phyloP scores from a whole-genome alignment of 805 yeast genomes.

The Naumovozyma baii region DNA sequence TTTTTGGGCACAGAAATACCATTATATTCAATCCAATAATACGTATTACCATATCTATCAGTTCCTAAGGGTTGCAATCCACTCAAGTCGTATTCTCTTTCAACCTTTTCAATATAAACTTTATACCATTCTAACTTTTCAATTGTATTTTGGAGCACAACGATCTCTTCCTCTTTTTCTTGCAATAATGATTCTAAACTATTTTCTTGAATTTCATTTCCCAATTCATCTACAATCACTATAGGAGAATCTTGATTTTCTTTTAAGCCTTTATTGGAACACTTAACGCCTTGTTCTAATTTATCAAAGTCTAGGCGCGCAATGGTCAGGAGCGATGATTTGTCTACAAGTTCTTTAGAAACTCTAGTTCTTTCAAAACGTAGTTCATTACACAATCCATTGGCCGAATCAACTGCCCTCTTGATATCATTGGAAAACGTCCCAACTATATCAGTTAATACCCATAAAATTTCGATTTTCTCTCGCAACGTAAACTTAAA shows the following conservation, averaged over 20 bases:
- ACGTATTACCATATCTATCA: conserved; percentile 75
- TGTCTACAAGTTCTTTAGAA: conserved; percentile 13
- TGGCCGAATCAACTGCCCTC: conserved; percentile 22
- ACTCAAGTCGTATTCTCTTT: conserved; percentile 67
- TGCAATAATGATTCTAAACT: background rate
- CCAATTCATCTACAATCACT: too few relatives aligned
- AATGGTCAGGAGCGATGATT: background rate
- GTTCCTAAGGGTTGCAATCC: conserved; percentile 67
- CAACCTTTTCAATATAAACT: conserved; percentile 45
- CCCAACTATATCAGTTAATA: conserved; percentile 50
- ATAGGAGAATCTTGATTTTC: too few relatives aligned
- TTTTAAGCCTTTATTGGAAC: background rate
- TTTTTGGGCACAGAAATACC: conserved; percentile 51
- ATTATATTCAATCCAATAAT: conserved; percentile 90
- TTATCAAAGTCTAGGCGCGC: background rate
- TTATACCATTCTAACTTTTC: conserved; percentile 42
- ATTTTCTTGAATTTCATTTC: background rate
- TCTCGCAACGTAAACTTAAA: conserved; percentile 40
- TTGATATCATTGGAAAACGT: conserved; percentile 28
- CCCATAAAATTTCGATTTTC: conserved; percentile 48
- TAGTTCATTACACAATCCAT: conserved; percentile 26
- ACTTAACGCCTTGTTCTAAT: background rate
- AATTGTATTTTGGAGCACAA: background rate
- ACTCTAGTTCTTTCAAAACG: conserved; percentile 28
- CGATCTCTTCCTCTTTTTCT: conserved; percentile 14